A percentile compares a stretch with the other conserved stretches of the same genome.
Conservation (phyloP, 352 stramenopile genomes). For the Aphanomyces invadans region DNA sequence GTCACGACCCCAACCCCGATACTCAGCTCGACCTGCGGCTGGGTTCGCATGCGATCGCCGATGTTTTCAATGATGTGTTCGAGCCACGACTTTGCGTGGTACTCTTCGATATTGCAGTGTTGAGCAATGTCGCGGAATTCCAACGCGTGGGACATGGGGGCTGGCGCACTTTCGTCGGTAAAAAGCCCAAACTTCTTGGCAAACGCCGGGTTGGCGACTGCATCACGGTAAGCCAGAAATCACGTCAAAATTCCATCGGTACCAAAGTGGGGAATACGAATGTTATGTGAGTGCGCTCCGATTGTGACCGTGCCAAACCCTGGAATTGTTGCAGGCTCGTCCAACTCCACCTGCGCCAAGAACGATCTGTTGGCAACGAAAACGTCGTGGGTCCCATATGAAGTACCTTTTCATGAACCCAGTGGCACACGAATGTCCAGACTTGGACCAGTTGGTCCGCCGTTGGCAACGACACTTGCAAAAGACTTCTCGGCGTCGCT, state of each 20-base stretch:
- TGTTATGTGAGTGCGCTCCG: conserved; percentile 39
- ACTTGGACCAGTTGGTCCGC: conserved; percentile 39
- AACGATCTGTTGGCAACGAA: not conserved
- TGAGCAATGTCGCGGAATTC: conserved; percentile 16
- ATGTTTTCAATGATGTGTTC: conserved; percentile 45
- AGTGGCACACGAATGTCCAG: conserved; percentile 66
- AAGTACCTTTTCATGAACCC: conserved; percentile 61
- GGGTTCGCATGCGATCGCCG: conserved; percentile 40
- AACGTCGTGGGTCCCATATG: too few species aligned
- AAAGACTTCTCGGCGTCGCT: conserved; percentile 47
- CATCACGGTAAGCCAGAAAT: not conserved
- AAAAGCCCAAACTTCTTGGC: conserved; percentile 3
- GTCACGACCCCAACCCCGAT: conserved; percentile 50
- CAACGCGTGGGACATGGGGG: not conserved
- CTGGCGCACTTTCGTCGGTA: not conserved
- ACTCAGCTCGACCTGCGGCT: conserved; percentile 51
- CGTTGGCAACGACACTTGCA: conserved; percentile 45
- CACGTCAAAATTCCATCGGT: not conserved
- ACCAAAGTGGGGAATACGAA: conserved; percentile 61
- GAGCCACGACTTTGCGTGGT: conserved; percentile 56
- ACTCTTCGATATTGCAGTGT: conserved; percentile 31
- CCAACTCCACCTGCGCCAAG: conserved; percentile 50
- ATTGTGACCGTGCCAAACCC: conserved; percentile 58
- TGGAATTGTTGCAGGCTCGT: conserved; percentile 55
- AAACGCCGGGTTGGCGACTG: conserved; percentile 15